phyloP scores from a whole-genome alignment of 306 rosid species.

The Oemleria cerasiformis region DNA sequence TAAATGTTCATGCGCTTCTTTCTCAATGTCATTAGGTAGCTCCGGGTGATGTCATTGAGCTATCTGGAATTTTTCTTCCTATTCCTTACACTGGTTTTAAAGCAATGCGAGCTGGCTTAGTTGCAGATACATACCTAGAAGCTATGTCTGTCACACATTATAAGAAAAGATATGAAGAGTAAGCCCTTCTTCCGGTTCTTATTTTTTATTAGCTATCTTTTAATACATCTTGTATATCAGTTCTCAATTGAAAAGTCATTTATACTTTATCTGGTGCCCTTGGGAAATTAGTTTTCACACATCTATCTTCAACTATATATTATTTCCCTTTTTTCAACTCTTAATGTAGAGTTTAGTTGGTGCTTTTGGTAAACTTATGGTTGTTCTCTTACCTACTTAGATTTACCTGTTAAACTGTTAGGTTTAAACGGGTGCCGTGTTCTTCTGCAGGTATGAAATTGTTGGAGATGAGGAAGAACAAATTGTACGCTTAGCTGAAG shows the following conservation, averaged over 20 bases:
- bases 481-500: slow-evolving; percentile 69
- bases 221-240: background rate
- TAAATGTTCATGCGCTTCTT: background rate
- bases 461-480: slow-evolving; percentile 86
- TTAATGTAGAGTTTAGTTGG: slow-evolving; percentile 1
- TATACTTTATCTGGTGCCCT: background rate
- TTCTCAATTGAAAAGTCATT: slow-evolving; percentile 1
- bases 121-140: slow-evolving; percentile 96
- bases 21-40: slow-evolving; percentile 58
- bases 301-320: slow-evolving; percentile 9
- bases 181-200: slow-evolving; percentile 33
- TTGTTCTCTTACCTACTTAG: background rate
- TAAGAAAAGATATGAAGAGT: slow-evolving; percentile 98
- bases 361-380: background rate
- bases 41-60: slow-evolving; percentile 93
- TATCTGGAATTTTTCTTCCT: slow-evolving; percentile 97
- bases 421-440: slow-evolving; percentile 13
- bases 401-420: slow-evolving; percentile 16
- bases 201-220: background rate
- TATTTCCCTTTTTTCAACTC: slow-evolving; percentile 10
- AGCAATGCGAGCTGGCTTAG: slow-evolving; percentile 98
- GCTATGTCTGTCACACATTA: slow-evolving; percentile 92
- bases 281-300: background rate
- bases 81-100: slow-evolving; percentile 85
- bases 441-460: slow-evolving; percentile 63